Conservation (phyloP, 176 grass and related monocot species). For the Eleusine indica region DNA sequence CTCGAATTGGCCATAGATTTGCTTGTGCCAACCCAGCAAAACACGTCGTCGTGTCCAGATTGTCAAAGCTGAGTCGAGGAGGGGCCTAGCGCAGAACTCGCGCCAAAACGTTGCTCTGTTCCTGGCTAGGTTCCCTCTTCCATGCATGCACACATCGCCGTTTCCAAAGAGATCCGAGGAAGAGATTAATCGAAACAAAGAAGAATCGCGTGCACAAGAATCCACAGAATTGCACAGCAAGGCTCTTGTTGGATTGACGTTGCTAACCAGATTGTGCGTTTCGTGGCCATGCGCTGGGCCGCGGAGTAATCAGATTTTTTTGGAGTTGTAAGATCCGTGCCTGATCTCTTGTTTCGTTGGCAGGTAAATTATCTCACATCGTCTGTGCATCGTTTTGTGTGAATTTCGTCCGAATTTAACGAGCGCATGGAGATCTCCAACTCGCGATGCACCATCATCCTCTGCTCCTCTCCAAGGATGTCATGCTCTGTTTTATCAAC, state of each 20-base stretch:
- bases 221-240: background rate
- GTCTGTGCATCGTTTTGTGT: background rate
- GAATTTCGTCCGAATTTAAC: background rate
- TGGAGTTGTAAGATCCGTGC: background rate
- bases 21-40: no score
- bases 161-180: background rate
- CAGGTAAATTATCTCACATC: no score
- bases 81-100: slow-evolving; percentile 15
- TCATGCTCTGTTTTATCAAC: background rate
- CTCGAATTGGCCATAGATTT: no score
- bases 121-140: background rate
- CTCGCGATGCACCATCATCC: no score
- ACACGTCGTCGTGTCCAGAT: background rate
- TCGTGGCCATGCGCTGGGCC: background rate
- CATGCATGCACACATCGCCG: background rate
- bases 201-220: background rate
- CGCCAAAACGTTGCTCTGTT: slow-evolving; percentile 18
- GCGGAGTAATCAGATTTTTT: background rate
- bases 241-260: background rate
- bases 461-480: background rate
- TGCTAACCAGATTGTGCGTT: no score
- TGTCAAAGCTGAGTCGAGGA: background rate
- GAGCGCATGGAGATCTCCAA: no score
- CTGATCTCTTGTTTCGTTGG: background rate
- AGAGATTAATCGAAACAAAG: background rate